Evolutionary conservation across 2,329 filamentous ascomycete species (phyloP), one percentile per base, ranked within the genome.

Genomic region (Penicillium verrucosum): DNA sequence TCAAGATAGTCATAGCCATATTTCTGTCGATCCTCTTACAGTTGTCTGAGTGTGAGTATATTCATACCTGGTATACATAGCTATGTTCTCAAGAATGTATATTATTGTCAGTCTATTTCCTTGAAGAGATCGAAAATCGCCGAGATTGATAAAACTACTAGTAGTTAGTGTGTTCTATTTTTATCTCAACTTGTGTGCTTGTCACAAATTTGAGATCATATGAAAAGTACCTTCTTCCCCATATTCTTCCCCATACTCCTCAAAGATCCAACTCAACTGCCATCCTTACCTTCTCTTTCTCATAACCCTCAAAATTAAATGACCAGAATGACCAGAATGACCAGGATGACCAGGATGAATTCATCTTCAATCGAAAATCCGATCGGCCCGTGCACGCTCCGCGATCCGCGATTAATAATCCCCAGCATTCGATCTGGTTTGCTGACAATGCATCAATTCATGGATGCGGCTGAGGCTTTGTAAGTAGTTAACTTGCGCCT

Each of bases 391-490:
- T 37, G 5, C 30, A 43, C 43, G 11, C 34, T 44, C 54, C 49
- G 47, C 12, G 27, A 27, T 48, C 41, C 50, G 44, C 43, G 63
- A 64, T 65, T 65, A 64, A 51, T 64, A 65, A 65, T 62, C 56
- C 6, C 42, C 51, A 51, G 23, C 46, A 49, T 57, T 51, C 45
- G 25, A 21, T 46, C 38, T 54, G 57, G 57, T 60, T 58, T 42
- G 50, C 49, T 46, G 49, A 51, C 30, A 21, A 37, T 48, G 43
- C 38, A 58, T 44, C 45, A 36, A 47, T 60, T 40, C 42, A 36
- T 57, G 29, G 29, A 30, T 32, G 27, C 18, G 46, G 48, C 46
- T 40, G 43, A 45, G 18, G 10, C 30, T 44, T 53, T 48, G 48
- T 38, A 48, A 57, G 27, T 14, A 37, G 48, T 56, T 18, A 14